Evolutionary conservation across 768 basidiomycete genomes (phyloP).

Genomic region (Auriscalpium orientale): DNA sequence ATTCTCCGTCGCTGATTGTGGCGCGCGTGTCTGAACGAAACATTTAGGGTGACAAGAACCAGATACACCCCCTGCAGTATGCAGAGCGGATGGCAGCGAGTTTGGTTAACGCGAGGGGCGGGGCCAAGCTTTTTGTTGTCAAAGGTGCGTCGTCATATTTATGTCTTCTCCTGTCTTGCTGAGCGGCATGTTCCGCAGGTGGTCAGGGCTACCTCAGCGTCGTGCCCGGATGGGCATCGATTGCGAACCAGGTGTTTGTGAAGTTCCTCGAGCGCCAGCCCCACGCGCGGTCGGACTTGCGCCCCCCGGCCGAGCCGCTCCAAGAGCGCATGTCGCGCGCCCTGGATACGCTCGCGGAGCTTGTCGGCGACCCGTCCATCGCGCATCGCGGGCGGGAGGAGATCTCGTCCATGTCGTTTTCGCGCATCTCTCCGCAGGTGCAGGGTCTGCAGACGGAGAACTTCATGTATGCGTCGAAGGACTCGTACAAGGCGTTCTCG

Average conservation of each 20-base stretch:
- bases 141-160: conserved; percentile 2
- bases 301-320: not conserved
- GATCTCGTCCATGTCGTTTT: conserved; percentile 14
- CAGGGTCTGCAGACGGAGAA: not conserved
- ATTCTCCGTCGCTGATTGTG: not conserved
- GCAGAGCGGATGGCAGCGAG: conserved; percentile 10
- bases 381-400: not conserved
- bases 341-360: conserved; percentile 5
- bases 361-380: conserved; percentile 4
- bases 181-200: conserved; percentile 2
- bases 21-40: not conserved
- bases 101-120: conserved; percentile 12
- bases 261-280: conserved; percentile 16
- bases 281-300: conserved; percentile 2
- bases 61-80: conserved; percentile 5
- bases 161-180: not conserved
- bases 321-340: not conserved
- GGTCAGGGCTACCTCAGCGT: conserved; percentile 13
- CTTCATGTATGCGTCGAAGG: conserved; percentile 2
- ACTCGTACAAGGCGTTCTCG: conserved; percentile 10
- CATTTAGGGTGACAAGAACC: conserved; percentile 11
- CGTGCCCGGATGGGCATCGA: conserved; percentile 15
- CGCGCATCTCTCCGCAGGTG: conserved; percentile 6
- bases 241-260: conserved; percentile 18
- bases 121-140: conserved; percentile 12